phyloP scores from a whole-genome alignment of 495 filamentous ascomycete genomes.

The Penicillium silybi region DNA sequence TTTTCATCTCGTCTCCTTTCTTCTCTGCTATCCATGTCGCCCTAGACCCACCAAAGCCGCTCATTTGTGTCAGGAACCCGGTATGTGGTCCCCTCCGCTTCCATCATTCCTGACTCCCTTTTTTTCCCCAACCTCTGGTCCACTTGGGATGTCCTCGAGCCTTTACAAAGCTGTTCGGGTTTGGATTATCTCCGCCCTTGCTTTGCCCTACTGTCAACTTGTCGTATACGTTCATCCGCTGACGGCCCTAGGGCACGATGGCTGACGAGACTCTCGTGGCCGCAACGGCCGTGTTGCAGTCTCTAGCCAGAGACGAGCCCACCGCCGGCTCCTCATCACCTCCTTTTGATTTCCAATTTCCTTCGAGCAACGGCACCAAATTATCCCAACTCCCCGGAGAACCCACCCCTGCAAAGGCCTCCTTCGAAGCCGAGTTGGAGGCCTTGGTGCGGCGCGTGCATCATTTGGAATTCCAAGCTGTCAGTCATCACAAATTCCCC shows the following conservation, averaged over 20 bases:
- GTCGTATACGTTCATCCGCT: slow-evolving; percentile 15
- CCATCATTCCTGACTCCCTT: slow-evolving; percentile 3
- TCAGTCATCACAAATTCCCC: slow-evolving; percentile 54
- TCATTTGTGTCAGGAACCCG: slow-evolving; percentile 40
- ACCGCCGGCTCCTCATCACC: slow-evolving; percentile 36
- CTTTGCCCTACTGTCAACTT: neutral
- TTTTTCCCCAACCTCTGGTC: neutral
- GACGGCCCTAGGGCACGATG: slow-evolving; percentile 46
- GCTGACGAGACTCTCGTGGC: slow-evolving; percentile 59
- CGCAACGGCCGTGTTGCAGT: slow-evolving; percentile 59
- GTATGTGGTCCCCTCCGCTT: slow-evolving; percentile 17
- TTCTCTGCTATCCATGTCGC: slow-evolving; percentile 35
- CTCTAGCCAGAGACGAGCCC: slow-evolving; percentile 51
- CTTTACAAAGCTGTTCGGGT: neutral
- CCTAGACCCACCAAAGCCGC: slow-evolving; percentile 29
- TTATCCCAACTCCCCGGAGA: slow-evolving; percentile 61
- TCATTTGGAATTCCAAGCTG: slow-evolving; percentile 63
- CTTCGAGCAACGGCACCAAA: slow-evolving; percentile 39
- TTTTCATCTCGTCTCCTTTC: slow-evolving; percentile 5
- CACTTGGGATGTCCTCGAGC: neutral
- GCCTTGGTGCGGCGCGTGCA: slow-evolving; percentile 64
- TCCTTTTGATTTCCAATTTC: slow-evolving; percentile 37
- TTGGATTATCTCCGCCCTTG: neutral
- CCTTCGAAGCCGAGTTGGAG: slow-evolving; percentile 67
- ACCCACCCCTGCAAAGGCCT: slow-evolving; percentile 57